phyloP scores from a whole-genome alignment of 257 asterid genomes.

The Plantago ovata region DNA sequence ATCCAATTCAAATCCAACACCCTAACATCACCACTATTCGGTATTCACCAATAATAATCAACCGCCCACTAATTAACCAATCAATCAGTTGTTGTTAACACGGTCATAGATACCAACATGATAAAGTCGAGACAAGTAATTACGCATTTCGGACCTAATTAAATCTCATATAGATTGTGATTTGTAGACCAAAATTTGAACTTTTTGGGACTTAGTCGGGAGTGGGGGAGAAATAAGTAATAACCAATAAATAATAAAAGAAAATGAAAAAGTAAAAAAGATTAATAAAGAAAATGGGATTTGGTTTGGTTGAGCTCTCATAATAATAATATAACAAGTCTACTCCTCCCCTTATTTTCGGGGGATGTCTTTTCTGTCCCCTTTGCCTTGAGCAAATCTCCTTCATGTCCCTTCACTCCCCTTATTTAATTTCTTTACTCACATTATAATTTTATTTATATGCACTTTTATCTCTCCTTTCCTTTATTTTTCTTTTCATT shows the following conservation, averaged over 20 bases:
- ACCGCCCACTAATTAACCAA: background rate
- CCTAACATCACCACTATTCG: background rate
- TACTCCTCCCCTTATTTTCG: constrained; percentile 87
- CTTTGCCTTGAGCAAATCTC: constrained; percentile 67
- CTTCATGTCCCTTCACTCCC: constrained; percentile 49
- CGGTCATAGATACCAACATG: constrained; percentile 12
- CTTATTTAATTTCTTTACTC: background rate
- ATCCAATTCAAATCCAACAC: background rate
- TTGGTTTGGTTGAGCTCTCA: constrained; percentile 3
- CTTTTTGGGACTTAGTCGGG: too few species aligned
- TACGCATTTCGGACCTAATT: constrained; percentile 38
- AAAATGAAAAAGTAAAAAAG: background rate
- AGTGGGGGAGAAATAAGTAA: too few species aligned
- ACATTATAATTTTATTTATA: background rate
- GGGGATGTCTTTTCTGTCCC: constrained; percentile 96
- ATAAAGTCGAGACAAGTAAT: constrained; percentile 21
- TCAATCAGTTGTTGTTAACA: background rate
- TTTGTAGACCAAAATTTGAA: too few species aligned
- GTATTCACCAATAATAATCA: background rate
- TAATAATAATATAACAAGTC: too few species aligned
- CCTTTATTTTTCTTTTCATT: too few species aligned
- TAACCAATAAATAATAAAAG: constrained; percentile 16
- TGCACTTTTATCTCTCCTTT: too few species aligned
- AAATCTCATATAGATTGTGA: constrained; percentile 35
- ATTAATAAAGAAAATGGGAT: constrained; percentile 1